Base-by-base conservation (phyloP, 495 filamentous ascomycete species). In the Immersiella caudata region DNA sequence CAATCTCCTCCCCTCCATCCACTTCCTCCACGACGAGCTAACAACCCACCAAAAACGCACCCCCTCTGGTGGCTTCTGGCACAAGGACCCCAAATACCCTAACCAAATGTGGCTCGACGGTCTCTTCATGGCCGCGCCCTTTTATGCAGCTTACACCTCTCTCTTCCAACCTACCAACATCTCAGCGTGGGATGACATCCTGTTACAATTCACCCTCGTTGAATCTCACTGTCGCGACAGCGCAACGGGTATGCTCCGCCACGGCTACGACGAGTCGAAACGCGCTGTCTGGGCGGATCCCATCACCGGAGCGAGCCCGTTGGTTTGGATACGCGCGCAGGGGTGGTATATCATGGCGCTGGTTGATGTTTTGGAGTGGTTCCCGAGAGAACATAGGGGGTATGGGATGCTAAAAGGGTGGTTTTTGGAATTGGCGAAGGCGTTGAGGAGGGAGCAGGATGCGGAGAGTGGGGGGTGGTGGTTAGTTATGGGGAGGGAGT, bases 271-370 rank as follows among this genome's bases (percentile, higher is more conserved):
- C 59, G 83, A 82, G 29, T 79, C 78, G 16, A 80, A 78, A 59
- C 79, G 67, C 11, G 84, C 86, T 9, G 76, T 81, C 0, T 89
- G 87, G 87, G 86, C 86, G 6, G 79, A 86, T 62, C 77, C 81
- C 0, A 64, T 79, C 2, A 88, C 85, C 7, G 86, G 87, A 35
- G 85, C 82, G 1, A 79, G 80, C 25, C 86, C 84, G 6, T 72
- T 83, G 14, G 84, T 86, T 24, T 89, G 87, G 87, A 77, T 80
- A 62, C 79, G 87, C 18, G 81, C 86, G 0, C 74, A 87, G 20
- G 87, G 86, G 0, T 89, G 86, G 87, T 89, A 87, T 64, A 72
- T 84, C 29, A 85, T 88, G 80, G 83, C 82, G 11, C 73, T 89
- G 0, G 76, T 87, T 0, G 86, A 88, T 61, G 79, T 83, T 18